Base-by-base conservation (phyloP, 140 eudicot genomes). In the Flaveria floridana region DNA sequence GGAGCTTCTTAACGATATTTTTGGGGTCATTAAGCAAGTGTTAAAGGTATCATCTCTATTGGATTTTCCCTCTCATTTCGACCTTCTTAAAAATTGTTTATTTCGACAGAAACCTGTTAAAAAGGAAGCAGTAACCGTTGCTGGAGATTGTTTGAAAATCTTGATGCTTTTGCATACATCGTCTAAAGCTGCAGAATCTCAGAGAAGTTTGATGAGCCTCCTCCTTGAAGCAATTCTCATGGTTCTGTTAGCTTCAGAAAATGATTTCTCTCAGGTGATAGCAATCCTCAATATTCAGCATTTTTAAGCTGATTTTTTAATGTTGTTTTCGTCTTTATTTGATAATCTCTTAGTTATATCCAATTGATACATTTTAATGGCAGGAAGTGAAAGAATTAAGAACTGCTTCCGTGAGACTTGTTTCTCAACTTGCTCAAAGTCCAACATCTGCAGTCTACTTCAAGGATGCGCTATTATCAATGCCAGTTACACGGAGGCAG, bases 371-470 rank as follows among this genome's bases (percentile, higher is more conserved):
- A 30, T 72, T 25, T 70, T 47, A 63, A 64, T 73, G 70, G 81
- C 86, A 95, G 97, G 97, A 95, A 74, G 81, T 83, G 44, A 81
- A 79, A 61, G 97, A 87, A 19, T 67, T 95, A 72, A 88, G 82
- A 76, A 80, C 76, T 57, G 81, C 87, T 7, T 81, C 90, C 64
- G 71, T 91, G 75, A 85, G 84, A 73, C 82, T 91, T 71, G 97
- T 91, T 65, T 84, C 99, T 70, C 97, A 91, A 80, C 89, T 95
- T 82, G 97, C 91, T 74, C 96, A 88, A 81, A 83, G 82, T 81
- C 92, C 92, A 73, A 78, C 84, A 62, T 86, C 95, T 52, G 85
- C 96, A 68, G 78, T 77, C 46, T 70, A 68, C 68, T 80, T 94
- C 82, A 94, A 91, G 82, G 99, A 90, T 66, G 91, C 91, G 18